Base-by-base conservation (phyloP, 495 filamentous ascomycete species). In the Terfezia claveryi region DNA sequence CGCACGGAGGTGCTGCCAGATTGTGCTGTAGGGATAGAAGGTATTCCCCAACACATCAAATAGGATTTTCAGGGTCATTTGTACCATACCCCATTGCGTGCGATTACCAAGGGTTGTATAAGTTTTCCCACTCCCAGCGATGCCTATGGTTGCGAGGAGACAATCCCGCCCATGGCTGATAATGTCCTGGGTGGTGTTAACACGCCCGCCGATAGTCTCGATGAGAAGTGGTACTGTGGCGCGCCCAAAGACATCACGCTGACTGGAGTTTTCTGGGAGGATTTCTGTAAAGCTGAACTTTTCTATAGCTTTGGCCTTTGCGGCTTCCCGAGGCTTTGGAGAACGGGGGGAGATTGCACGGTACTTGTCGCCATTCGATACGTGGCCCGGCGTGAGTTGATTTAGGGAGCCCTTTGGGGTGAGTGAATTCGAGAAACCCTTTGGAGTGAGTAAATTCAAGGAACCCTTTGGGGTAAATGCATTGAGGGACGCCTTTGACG, bases 41-140 rank as follows among this genome's bases (percentile, higher is more conserved):
- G 27, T 32, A 32, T 32, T 32, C 2, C 27, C 27, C 27, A 32
- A 4, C 4, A 7, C 27, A 32, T 32, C 27, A 2, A 32, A 32
- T 32, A 95, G 75, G 20, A 94, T 74, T 61, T 96, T 88, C 23
- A 96, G 80, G 8, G 85, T 76, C 64, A 98, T 80, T 64, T 98
- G 91, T 4, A 83, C 94, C 52, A 98, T 70, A 56, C 91, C 91
- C 52, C 87, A 81, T 66, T 94, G 82, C 12, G 76, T 76, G 59
- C 80, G 81, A 16, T 84, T 88, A 53, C 91, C 91, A 10, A 98
- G 76, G 60, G 96, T 94, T n/a, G 91, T 98, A 65, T 98, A 87
- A 59, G 83, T 88, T 89, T 98, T 98, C 62, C 91, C 91, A 58
- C 85, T 92, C 16, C 91, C 92, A 8, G 91, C 95, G 36, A 96